Base-by-base conservation (phyloP, 1,284 basidiomycete species). In the Pseudomicrostroma phylloplanum region DNA sequence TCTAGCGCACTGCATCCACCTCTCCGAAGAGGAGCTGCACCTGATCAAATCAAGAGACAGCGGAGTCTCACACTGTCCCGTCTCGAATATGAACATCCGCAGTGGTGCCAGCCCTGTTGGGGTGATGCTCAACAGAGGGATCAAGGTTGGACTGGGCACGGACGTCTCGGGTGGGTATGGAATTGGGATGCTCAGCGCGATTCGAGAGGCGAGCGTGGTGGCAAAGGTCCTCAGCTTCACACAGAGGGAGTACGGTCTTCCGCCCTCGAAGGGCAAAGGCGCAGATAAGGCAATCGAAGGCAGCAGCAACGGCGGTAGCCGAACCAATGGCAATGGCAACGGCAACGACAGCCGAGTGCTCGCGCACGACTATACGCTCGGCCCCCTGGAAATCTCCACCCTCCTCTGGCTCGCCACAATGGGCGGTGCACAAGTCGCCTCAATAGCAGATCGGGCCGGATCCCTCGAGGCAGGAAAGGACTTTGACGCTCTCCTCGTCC, bases 31-130 rank as follows among this genome's bases (percentile, higher is more conserved):
- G 2, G 94, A 97, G 80, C 82, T 93, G 61, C 81, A 83, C 30
- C 80, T 96, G 55, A 86, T 98, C 70, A 85, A 85, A 68, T 69
- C 82, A 71, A 82, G 83, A 56, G 82, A 83, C 4, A 87, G 89
- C 2, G 93, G 93, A 12, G 83, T 97, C 53, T 89, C 89, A 68
- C 94, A 97, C 80, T 97, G 93, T 77, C 93, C 94, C 17, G 89
- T 88, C 41, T 78, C 75, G 73, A 98, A 97, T 78, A 88, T 94
- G 77, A 90, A 96, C 80, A 77, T 97, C 61, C 84, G 87, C 48
- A 91, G 89, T 66, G 93, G 93, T 4, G 84, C 89, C 26, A 89
- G 91, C 1, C 85, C 85, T 23, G 85, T 97, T 11, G 89, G 89
- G 2, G 82, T 84, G 69, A 86, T 90, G 80, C 83, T 96, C 23